Evolutionary conservation across 2,329 filamentous ascomycete species (phyloP), one percentile per base, ranked within the genome.

Genomic region (Nemania abortiva): DNA sequence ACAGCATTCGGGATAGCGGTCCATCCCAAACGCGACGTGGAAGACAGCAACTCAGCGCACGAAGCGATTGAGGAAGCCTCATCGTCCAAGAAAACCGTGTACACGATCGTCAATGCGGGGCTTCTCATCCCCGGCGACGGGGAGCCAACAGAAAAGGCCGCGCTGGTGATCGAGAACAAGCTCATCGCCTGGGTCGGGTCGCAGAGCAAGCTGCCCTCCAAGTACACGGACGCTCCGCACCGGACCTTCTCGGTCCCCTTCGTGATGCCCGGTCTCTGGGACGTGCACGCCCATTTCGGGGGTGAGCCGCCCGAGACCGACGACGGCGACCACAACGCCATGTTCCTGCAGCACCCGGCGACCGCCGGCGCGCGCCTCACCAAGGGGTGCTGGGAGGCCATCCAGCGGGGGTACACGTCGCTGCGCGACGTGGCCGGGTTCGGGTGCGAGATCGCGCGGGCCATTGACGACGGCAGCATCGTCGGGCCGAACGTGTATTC

Each of bases 51-150:
- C 27, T 56, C 42, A 47, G 3, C 42, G n/a, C 3, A 47, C 42
- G 42, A n/a, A 3, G 3, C 15, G 7, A n/a, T 15, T n/a, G 42
- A 47, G 15, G 15, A 13, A 47, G 18, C n/a, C 15, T 3, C 42
- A n/a, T 29, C 34, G 0, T 24, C 61, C 22, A 79, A 76, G 50
- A 80, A 80, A 59, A 73, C 66, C n/a, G 39, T 64, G 1, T 78
- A 76, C 71, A 80, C 76, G 39, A 77, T 82, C 70, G 75, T 83
- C 68, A 77, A 74, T 42, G 71, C 81, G 10, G 66, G 70, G 2
- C 67, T 81, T 0, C 72, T 82, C 0, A 82, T 83, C 60, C 81
- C 81, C 15, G 81, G 81, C 54, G 77, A 79, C 63, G 80, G 80
- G 45, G 66, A 77, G 2, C 81, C 81, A 0, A 50, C 77, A 18